These are phyloP conservation scores for Gloeophyllum trabeum DNA, from an alignment of 768 basidiomycete genomes.

Conservation along the genomic window DNA sequence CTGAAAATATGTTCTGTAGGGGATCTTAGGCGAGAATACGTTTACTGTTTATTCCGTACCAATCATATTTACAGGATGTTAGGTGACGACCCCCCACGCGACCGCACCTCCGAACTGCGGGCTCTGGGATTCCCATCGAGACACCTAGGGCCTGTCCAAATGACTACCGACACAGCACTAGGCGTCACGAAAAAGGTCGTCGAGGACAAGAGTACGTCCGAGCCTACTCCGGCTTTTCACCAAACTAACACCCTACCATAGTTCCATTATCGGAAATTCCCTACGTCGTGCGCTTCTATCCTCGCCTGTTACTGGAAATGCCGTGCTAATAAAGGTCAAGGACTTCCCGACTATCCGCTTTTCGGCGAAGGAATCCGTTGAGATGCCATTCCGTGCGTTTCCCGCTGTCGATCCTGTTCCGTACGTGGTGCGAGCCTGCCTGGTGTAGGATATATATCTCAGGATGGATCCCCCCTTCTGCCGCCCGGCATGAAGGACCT, in stretches of 20 bases:
- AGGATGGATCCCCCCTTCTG: conserved; percentile 46
- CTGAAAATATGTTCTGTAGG: conserved; percentile 22
- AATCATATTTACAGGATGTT: conserved; percentile 1
- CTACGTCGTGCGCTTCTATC: conserved; percentile 43
- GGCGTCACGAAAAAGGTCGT: conserved; percentile 84
- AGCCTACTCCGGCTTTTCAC: not conserved
- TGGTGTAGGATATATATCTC: conserved; percentile 30
- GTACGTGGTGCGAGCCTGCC: not conserved
- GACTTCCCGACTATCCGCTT: conserved; percentile 87
- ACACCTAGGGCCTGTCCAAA: conserved; percentile 81
- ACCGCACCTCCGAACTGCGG: conserved; percentile 84
- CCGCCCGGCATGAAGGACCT: conserved; percentile 88
- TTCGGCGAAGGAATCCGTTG: conserved; percentile 80
- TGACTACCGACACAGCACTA: conserved; percentile 97
- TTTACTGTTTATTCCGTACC: not conserved
- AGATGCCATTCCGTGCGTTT: conserved; percentile 92
- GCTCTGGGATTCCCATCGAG: conserved; percentile 78
- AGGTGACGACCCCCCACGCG: conserved; percentile 95
- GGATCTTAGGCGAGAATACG: conserved; percentile 39
- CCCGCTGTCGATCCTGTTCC: not conserved
- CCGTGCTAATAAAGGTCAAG: conserved; percentile 24
- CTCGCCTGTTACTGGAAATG: not conserved
- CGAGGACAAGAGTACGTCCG: conserved; percentile 45
- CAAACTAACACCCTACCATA: conserved; percentile 9
- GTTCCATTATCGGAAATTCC: conserved; percentile 63